Base-by-base conservation (phyloP, 768 basidiomycete genomes). In the Pulveroboletus sp. region DNA sequence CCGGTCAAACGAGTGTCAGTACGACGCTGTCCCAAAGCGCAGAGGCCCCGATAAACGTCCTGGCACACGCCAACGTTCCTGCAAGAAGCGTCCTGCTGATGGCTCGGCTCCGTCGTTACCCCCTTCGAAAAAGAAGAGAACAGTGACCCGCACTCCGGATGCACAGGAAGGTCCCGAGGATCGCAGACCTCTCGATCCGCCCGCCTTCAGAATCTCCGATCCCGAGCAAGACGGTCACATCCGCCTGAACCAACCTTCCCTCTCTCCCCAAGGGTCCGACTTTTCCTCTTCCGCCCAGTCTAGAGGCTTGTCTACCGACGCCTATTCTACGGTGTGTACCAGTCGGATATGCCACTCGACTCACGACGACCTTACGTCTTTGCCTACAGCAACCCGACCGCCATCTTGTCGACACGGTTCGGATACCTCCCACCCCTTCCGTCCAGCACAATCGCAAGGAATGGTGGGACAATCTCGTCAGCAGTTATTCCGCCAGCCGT, bases 1-100 rank as follows among this genome's bases (percentile, higher is more conserved):
- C 63, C 76, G 89, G 62, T 80, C 79, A 57, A 87, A 88, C 68
- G 75, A 76, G 47, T 91, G 89, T 69, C 77, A 84, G 70, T 91
- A 90, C 69, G 89, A 91, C 64, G 72, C 80, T 27, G 84, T 78
- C 48, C 88, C 88, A 59, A 89, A 86, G 69, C 82, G 89, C 53
- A 78, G 89, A 54, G 89, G 89, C 3, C 89, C 89, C 55, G 89
- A 91, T 77, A 90, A 89, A 71, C 81, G 80, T 61, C 89, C 89
- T 51, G 89, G 89, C 27, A 89, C 87, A 50, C 79, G 88, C 55
- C 85, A 88, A 65, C 78, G 89, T 58, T 85, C 84, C 49, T 89
- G 86, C 77, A 90, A 90, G 80, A 90, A 88, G 75, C 76, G 86
- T 51, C 77, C 80, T 32, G 69, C 75, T 32, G 76, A 78, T 46